Evolutionary conservation across 1,284 basidiomycete genomes (phyloP).

Genomic region (Fistulinella cinereoalba): DNA sequence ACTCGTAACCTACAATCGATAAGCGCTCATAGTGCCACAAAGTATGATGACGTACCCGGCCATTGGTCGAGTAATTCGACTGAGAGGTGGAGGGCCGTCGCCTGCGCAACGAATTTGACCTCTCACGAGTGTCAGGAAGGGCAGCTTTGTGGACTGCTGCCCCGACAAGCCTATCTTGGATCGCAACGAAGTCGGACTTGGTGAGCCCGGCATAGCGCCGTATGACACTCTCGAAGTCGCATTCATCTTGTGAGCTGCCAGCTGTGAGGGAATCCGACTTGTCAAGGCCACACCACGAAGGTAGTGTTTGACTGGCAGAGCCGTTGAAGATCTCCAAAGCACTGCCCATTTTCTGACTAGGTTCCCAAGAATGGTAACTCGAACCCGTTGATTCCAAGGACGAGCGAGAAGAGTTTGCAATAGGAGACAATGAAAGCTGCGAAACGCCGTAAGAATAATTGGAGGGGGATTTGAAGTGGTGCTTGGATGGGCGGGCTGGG

Average conservation of each 20-base stretch:
- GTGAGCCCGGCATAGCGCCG: constrained; percentile 62
- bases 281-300: constrained; percentile 63
- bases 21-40: constrained; percentile 7
- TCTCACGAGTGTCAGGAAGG: constrained; percentile 53
- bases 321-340: constrained; percentile 51
- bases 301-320: constrained; percentile 41
- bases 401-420: constrained; percentile 70
- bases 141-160: constrained; percentile 56
- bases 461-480: constrained; percentile 46
- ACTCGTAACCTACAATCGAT: constrained; percentile 49
- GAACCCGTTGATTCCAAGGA: constrained; percentile 76
- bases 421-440: constrained; percentile 61
- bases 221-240: constrained; percentile 64
- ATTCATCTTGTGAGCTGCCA: constrained; percentile 50
- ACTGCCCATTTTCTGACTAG: constrained; percentile 50
- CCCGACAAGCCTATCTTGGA: constrained; percentile 69
- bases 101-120: constrained; percentile 58
- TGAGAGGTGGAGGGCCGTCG: constrained; percentile 78
- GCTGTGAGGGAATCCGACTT: constrained; percentile 47
- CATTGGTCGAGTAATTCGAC: constrained; percentile 63
- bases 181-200: constrained; percentile 62
- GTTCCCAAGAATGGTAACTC: constrained; percentile 79
- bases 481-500: constrained; percentile 51
- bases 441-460: constrained; percentile 51
- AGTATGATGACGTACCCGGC: constrained; percentile 44